Evolutionary conservation across 1,284 basidiomycete species (phyloP).

Genomic region (Vanrija humicola): DNA sequence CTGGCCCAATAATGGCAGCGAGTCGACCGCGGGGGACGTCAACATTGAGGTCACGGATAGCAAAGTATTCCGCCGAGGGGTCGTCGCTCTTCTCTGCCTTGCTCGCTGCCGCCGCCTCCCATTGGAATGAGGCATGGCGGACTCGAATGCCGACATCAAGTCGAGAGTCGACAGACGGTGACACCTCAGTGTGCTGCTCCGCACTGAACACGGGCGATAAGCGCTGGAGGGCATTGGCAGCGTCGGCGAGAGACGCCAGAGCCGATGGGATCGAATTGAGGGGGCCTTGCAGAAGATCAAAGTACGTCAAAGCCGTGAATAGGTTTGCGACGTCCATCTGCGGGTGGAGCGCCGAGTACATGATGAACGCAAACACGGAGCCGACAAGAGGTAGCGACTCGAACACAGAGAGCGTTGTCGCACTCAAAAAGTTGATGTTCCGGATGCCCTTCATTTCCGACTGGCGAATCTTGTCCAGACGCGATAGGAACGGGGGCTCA

Average conservation of each 20-base stretch:
- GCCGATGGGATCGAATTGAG: neutral
- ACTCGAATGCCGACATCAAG: constrained; percentile 56
- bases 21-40: constrained; percentile 58
- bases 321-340: constrained; percentile 64
- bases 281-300: constrained; percentile 53
- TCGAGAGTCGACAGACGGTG: constrained; percentile 50
- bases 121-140: constrained; percentile 59
- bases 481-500: constrained; percentile 57
- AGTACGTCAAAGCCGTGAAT: constrained; percentile 69
- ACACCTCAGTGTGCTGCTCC: constrained; percentile 52
- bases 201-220: neutral
- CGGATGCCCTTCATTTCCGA: constrained; percentile 52
- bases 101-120: constrained; percentile 39
- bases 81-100: neutral
- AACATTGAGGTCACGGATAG: constrained; percentile 56
- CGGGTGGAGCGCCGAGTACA: constrained; percentile 63
- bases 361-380: constrained; percentile 62
- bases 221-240: neutral
- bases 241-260: neutral
- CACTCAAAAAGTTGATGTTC: neutral
- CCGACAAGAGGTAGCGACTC: constrained; percentile 1
- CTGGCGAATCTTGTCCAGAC: constrained; percentile 62
- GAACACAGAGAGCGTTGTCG: neutral
- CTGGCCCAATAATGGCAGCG: constrained; percentile 62
- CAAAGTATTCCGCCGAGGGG: constrained; percentile 48